Evolutionary conservation across 805 yeast genomes (phyloP), one percentile per base, ranked within the genome.

Genomic region (Candida glaebosa): DNA sequence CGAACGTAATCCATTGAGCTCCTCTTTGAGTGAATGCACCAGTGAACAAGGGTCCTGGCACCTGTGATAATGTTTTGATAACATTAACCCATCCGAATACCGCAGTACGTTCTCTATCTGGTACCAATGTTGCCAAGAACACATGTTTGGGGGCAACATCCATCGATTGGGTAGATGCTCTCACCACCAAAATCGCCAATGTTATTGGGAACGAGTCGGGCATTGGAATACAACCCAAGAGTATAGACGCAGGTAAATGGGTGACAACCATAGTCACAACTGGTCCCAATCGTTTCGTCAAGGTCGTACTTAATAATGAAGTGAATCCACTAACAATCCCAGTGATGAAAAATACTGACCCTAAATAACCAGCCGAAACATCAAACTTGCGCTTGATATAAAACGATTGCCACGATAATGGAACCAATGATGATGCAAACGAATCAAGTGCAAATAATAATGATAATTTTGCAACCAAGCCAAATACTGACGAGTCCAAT

Each of bases 101-200:
- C 1, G 71, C 65, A 2, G 76, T 69, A 37, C 76, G 52, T 40
- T 68, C 71, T 24, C 56, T 50, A 19, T 67, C 67, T 4, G 67
- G 56, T 4, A 67, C 68, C 24, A 67, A 56, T 0, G 75, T 54
- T 6, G 75, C 71, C 17, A 72, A 57, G 45, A 73, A 71, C 3
- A 73, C 75, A 37, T 69, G 73, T 41, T 73, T 73, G 7, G 78
- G 72, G 1, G 76, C 74, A 20, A 67, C 59, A 45, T 73, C 79
- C 77, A 73, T 71, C 18, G 71, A 57, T 46, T 71, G 71, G 26
- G 73, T 66, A 2, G 61, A 49, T 1, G 73, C 63, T 50, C 76
- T 58, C 10, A 62, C 43, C 3, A 69, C 46, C 32, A 66, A 44
- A 3, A 65, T 52, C 10, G 58, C 47, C 38, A 69, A 43, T 44